Evolutionary conservation across 140 eudicot genomes (phyloP).

Genomic region (Anethum foeniculum): DNA sequence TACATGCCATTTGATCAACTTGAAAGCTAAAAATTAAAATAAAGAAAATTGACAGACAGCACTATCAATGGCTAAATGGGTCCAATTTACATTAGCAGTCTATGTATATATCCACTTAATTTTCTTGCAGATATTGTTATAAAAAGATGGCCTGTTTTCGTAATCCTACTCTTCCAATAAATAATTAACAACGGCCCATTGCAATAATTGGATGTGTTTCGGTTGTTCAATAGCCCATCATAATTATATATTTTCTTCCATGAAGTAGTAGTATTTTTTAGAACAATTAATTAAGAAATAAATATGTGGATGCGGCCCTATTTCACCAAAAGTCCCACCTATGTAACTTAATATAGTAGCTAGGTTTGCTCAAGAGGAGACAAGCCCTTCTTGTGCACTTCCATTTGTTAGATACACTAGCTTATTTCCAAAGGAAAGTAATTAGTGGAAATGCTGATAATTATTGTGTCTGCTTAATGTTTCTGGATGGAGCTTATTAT

Average conservation of each 20-base stretch:
- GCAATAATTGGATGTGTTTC: background rate
- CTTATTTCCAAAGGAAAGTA: background rate
- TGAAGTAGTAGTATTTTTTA: background rate
- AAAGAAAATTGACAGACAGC: background rate
- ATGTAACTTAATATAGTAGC: background rate
- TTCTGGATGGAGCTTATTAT: background rate
- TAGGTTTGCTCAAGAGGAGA: background rate
- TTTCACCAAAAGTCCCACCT: slow-evolving; percentile 10
- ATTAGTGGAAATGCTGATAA: background rate
- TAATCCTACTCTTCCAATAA: background rate
- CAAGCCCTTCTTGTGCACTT: background rate
- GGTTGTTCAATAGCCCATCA: background rate
- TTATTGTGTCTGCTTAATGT: background rate
- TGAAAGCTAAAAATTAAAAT: background rate
- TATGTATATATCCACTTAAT: background rate
- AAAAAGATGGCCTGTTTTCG: background rate
- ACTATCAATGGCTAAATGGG: background rate
- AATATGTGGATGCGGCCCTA: background rate
- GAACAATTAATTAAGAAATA: background rate
- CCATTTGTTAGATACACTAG: background rate
- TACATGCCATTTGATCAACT: background rate
- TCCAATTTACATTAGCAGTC: background rate
- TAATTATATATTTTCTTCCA: background rate
- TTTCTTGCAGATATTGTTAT: background rate
- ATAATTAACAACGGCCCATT: background rate